Evolutionary conservation across 129 eudicot genomes (phyloP), one percentile per base, ranked within the genome.

Genomic region (Cynara cardunculus): DNA sequence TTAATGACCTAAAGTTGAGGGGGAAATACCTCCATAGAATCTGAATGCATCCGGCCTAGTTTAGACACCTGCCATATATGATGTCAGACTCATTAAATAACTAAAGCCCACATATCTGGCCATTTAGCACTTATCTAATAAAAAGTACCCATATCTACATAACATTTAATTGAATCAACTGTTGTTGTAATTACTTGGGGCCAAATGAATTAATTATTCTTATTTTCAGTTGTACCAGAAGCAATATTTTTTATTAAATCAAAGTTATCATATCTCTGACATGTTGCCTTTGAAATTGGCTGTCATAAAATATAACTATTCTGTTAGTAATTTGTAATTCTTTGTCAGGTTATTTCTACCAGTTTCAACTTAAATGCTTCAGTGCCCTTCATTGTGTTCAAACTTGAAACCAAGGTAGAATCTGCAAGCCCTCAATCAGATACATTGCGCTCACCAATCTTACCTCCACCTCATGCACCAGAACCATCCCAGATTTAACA

Each of bases 21-120:
- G 72, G 44, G 35, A 82, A 88, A 79, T 82, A 96, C 99, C 99
- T 96, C 99, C 99, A 96, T 92, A 27, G 94, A 97, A 86, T 89
- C 85, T 32, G 99, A 93, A 87, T 96, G 99, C 99, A 96, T 90
- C 85, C 97, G 93, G 35, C 92, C 98, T 81, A 96, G 87, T 72
- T 93, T 95, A 82, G 99, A 97, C 69, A 96, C 90, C 99, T 96
- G 90, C 59, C 69, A 84, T 34, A 41, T 26, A 68, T n/a, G 81
- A 28, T 61, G 24, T 31, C 7, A 7, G 32, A 72, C 19, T 21
- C 1, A 0, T 64, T 3, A 64, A 22, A 22, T 64, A 21, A 22
- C 26, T 21, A 21, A 44, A 61, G 26, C 21, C 28, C 69, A 64
- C 22, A 64, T 18, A 49, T 49, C 4, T 49, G 62, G 4, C 62